Base-by-base conservation (phyloP, 2,329 filamentous ascomycete genomes). In the Colletotrichum melonis region DNA sequence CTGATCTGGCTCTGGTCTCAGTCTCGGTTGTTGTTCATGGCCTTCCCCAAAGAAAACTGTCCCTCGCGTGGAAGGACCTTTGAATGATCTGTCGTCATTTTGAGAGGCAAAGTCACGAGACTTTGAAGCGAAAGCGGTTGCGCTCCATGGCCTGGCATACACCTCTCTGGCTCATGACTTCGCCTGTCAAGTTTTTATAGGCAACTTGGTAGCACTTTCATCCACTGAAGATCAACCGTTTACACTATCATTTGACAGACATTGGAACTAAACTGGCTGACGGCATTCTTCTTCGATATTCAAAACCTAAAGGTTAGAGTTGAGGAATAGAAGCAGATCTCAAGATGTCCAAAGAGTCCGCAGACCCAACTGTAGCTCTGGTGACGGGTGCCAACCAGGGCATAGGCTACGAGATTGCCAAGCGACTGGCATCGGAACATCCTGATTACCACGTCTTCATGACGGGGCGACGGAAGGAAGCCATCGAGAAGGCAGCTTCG, bases 301-400 rank as follows among this genome's bases (percentile, higher is more conserved):
- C 7, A 14, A 4, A 2, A 30, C 5, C n/a, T 3, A 5, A 7
- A 42, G 6, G 16, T 42, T 19, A 42, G 16, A 19, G 4, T 14
- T 9, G 26, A 16, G 28, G 11, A 8, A 14, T 3, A 12, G 6
- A 19, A 11, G 2, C 42, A 9, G n/a, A 35, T 2, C 19, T 12
- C 28, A 8, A 38, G 2, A 73, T 73, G 71, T 57, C 71, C 19
- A 54, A 19, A 7, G n/a, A 35, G 24, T 52, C 62, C 1, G 32
- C 49, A 22, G 42, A 72, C 3, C 57, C 57, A 0, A 63, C 30
- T 2, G 32, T 72, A 6, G 72, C 69, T 2, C 68, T 74, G 11
- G 72, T 74, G 4, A 74, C 72, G 1, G 72, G 72, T 1, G 72
- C 72, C n/a, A 74, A 74, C 19, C 72, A 74, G 32, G 72, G 72